A percentile compares a stretch with the other conserved stretches of the same genome.
Conservation (phyloP, 169 alveolate species). For the Plasmodium falciparum region DNA sequence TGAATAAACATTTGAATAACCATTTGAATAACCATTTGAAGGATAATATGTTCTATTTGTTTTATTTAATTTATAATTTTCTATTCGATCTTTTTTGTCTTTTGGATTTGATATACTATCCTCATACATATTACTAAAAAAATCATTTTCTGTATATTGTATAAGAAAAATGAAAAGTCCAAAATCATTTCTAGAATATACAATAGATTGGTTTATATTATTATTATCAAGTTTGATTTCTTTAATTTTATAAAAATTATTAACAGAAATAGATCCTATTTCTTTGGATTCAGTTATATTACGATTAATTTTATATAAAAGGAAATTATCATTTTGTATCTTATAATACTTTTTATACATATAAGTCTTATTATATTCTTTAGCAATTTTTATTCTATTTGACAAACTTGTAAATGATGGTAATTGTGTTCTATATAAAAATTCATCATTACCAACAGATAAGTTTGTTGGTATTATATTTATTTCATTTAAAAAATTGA, state of each 20-base stretch:
- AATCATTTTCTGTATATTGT: neutral
- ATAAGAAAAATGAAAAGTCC: conserved; percentile 78
- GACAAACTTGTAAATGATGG: conserved; percentile 5
- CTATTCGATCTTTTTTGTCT: neutral
- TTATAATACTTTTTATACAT: conserved; percentile 17
- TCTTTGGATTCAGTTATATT: conserved; percentile 11
- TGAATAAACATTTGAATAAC: too few species aligned
- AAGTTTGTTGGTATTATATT: conserved; percentile 28
- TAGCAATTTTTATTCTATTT: conserved; percentile 26
- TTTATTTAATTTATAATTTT: neutral
- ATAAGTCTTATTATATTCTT: conserved; percentile 32
- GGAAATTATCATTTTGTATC: neutral
- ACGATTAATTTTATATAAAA: conserved; percentile 19
- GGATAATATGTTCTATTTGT: neutral
- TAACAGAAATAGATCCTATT: conserved; percentile 10
- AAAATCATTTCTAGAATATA: conserved; percentile 81
- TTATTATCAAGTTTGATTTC: conserved; percentile 81
- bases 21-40: too few species aligned
- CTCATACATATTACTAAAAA: neutral
- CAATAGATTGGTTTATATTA: conserved; percentile 59
- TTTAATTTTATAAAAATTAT: conserved; percentile 78
- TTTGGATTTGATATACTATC: neutral
- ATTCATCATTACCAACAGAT: conserved; percentile 11
- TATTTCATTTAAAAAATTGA: conserved; percentile 20
- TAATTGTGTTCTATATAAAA: neutral